Base-by-base conservation (phyloP, 768 basidiomycete species). In the Hygrophorus russula region DNA sequence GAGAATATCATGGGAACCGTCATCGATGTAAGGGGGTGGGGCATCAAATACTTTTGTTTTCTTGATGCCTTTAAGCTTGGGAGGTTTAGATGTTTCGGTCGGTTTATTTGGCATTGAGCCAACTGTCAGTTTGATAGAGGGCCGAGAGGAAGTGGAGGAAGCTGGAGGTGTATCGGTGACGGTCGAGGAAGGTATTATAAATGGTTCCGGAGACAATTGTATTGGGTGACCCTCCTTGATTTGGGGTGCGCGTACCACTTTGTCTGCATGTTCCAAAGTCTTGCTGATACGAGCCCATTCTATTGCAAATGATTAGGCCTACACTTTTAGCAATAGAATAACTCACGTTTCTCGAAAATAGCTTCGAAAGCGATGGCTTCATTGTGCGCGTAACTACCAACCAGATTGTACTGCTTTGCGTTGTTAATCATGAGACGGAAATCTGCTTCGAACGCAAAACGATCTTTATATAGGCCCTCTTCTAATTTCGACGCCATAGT, bases 281-380 rank as follows among this genome's bases (percentile, higher is more conserved):
- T 88, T 85, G 60, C 81, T 82, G 58, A 87, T 85, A 39, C 86
- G 78, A 10, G 73, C 66, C 94, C 94, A 98, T 61, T 83, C 91
- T 94, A 30, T 42, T 20, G 35, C 18, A 46, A 30, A 15, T 36
- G 36, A 37, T 37, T 14, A 29, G 47, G 30, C 14, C 39, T 24
- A 38, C 42, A 37, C 33, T 33, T 29, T 18, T 38, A 5, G 3
- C 39, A 14, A 34, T 29, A 42, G 24, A 35, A 45, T 27, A 4
- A 70, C 85, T 44, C 55, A 92, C 91, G 71, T 64, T 85, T 88
- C 50, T 94, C 84, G 52, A 97, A 94, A 54, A 83, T 80, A 0
- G 63, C 68, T 53, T 94, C 88, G 32, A 97, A 63, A 19, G 71
- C 69, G 31, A 83, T 67, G 0, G 89, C 84, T 50, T 87, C 80